Conservation (phyloP, 169 alveolate genomes). For the Plasmodium gonderi region DNA sequence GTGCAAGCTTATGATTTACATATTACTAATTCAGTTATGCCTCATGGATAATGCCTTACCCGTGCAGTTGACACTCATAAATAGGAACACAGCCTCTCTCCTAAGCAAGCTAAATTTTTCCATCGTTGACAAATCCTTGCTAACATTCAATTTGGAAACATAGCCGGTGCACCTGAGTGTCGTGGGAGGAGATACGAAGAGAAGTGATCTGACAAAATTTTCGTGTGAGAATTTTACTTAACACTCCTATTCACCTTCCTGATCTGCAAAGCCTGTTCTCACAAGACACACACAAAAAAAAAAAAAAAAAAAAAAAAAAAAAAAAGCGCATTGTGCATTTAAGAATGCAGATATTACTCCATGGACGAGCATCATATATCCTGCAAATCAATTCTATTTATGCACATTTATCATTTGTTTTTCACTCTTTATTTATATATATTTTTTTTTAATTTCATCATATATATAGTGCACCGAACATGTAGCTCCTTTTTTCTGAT, state of each 20-base stretch:
- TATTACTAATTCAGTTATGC: constrained; percentile 40
- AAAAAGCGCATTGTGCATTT: too few relatives aligned
- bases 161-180: neutral
- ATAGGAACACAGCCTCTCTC: constrained; percentile 4
- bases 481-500: neutral
- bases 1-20: constrained; percentile 46
- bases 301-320: too few relatives aligned
- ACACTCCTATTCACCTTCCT: too few relatives aligned
- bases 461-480: neutral
- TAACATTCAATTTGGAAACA: constrained; percentile 26
- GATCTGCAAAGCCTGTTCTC: too few relatives aligned
- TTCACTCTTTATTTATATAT: neutral
- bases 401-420: neutral
- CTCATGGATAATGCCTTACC: constrained; percentile 52
- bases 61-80: constrained; percentile 10
- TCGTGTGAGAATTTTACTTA: neutral
- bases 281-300: too few relatives aligned
- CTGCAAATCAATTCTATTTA: too few relatives aligned
- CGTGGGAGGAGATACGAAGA: neutral
- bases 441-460: neutral
- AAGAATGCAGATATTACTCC: too few relatives aligned
- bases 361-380: too few relatives aligned
- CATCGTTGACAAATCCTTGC: neutral
- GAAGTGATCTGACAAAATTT: neutral
- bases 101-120: constrained; percentile 28